These are phyloP conservation scores for Mycena alexandri DNA, from an alignment of 768 basidiomycete genomes.

Conservation along the genomic window DNA sequence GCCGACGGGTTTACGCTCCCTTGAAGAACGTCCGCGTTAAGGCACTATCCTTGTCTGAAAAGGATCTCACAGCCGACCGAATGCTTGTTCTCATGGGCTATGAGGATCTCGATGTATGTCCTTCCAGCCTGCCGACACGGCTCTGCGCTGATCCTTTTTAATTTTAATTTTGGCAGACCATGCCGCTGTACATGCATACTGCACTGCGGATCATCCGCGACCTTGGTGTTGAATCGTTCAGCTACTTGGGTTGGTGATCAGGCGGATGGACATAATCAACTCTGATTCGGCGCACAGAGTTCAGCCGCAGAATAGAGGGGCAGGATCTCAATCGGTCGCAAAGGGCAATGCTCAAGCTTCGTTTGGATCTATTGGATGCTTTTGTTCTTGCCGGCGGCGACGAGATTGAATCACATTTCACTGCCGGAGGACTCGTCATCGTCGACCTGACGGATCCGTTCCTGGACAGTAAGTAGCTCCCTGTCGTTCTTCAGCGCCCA, in stretches of 20 bases:
- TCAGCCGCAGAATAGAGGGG: slow-evolving; percentile 53
- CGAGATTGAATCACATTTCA: slow-evolving; percentile 47
- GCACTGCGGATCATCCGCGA: slow-evolving; percentile 28
- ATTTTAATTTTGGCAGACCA: slow-evolving; percentile 19
- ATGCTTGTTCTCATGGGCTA: slow-evolving; percentile 67
- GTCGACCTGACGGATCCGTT: slow-evolving; percentile 68
- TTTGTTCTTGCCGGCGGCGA: slow-evolving; percentile 50
- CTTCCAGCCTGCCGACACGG: neutral
- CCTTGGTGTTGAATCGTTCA: slow-evolving; percentile 12
- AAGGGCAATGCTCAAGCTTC: slow-evolving; percentile 58
- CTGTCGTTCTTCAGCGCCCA: too few relatives aligned
- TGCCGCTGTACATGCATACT: slow-evolving; percentile 39
- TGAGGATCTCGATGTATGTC: slow-evolving; percentile 33
- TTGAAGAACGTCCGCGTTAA: slow-evolving; percentile 50
- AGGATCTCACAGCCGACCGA: slow-evolving; percentile 63
- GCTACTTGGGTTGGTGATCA: slow-evolving; percentile 24
- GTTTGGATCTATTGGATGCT: slow-evolving; percentile 58
- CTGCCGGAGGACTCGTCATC: slow-evolving; percentile 59
- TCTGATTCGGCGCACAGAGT: slow-evolving; percentile 39
- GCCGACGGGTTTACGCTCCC: slow-evolving; percentile 29
- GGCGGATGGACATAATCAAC: slow-evolving; percentile 47
- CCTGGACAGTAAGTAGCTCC: slow-evolving; percentile 52
- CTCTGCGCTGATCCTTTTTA: neutral
- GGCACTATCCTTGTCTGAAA: slow-evolving; percentile 55
- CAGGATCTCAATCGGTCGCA: slow-evolving; percentile 51